Base-by-base conservation (phyloP, 192 early-diverging fungal genomes). In the Radiomyces spectabilis region DNA sequence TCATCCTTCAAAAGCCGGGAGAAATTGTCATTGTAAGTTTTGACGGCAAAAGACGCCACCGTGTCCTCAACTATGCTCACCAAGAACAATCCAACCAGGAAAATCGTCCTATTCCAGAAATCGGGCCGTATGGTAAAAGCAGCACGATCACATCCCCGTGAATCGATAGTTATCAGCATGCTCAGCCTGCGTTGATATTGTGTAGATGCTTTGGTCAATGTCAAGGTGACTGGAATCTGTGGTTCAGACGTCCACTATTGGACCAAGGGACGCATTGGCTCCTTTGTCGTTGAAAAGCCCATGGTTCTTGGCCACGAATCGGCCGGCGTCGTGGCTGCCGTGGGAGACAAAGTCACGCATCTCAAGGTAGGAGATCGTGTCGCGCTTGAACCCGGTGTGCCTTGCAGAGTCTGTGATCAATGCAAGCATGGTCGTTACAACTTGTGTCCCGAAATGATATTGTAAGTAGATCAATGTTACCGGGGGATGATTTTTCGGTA, bases 241-340 rank as follows among this genome's bases (percentile, higher is more conserved):
- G 71, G 71, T 16, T 62, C 58, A 21, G 71, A 73, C 41, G 70
- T 73, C n/a, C 71, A 73, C 48, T 73, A 73, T 59, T 73, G 62
- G 66, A 39, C 52, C 3, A 53, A 72, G 26, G 72, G 72, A 10
- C 48, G 50, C 22, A 64, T 72, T 40, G 68, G 66, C 39, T 19
- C 52, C 25, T 69, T 66, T 35, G 41, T 62, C 16, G 31, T 67
- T 12, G 57, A 63, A 16, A 48, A 37, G n/a, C 65, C 65, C 13
- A 61, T 75, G 55, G 59, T 71, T n/a, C 49, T 75, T 15, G 73
- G 73, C 8, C 73, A 75, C 44, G 73, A 75, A 53, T 71, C 70
- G 3, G 51, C 64, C 21, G 73, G 73, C 25, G 48, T 65, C 5
- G 48, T 75, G 12, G 47, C 53, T 10, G 44, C 61, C 22, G 32